Evolutionary conservation across 2,329 filamentous ascomycete species (phyloP).

Genomic region (Monosporascus sp.): DNA sequence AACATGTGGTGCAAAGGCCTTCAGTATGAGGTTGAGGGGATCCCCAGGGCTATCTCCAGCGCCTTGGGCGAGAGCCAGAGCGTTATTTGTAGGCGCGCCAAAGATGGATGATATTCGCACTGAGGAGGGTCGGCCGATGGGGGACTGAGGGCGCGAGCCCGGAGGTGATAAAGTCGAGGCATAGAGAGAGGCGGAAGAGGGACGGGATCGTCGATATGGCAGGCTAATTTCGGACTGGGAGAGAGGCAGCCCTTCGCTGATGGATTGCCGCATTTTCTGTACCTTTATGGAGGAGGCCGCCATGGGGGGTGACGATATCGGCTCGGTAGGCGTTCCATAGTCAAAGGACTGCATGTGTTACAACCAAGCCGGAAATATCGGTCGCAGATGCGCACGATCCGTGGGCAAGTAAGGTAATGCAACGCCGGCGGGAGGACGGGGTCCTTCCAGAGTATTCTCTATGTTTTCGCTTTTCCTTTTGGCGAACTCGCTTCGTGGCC

Average conservation of each 20-base stretch:
- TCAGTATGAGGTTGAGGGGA: constrained; percentile 65
- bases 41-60: constrained; percentile 45
- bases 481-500: no score
- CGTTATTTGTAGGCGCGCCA: constrained; percentile 39
- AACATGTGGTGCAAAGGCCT: constrained; percentile 84
- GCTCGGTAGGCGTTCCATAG: constrained; percentile 51
- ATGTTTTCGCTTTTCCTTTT: no score
- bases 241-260: constrained; percentile 40
- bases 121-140: constrained; percentile 54
- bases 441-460: no score
- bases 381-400: neutral
- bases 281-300: constrained; percentile 56
- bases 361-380: constrained; percentile 8
- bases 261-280: constrained; percentile 57
- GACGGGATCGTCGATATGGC: constrained; percentile 50
- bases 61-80: constrained; percentile 36
- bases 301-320: constrained; percentile 65
- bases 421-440: no score
- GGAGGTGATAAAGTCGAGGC: constrained; percentile 64
- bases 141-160: constrained; percentile 63
- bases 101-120: constrained; percentile 57
- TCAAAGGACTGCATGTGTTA: constrained; percentile 21
- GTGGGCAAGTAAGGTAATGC: no score
- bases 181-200: constrained; percentile 58
- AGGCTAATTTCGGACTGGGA: constrained; percentile 50